These are phyloP conservation scores for Chrysanthemum makinoi DNA, from an alignment of 129 eudicot species.

Conservation along the genomic window DNA sequence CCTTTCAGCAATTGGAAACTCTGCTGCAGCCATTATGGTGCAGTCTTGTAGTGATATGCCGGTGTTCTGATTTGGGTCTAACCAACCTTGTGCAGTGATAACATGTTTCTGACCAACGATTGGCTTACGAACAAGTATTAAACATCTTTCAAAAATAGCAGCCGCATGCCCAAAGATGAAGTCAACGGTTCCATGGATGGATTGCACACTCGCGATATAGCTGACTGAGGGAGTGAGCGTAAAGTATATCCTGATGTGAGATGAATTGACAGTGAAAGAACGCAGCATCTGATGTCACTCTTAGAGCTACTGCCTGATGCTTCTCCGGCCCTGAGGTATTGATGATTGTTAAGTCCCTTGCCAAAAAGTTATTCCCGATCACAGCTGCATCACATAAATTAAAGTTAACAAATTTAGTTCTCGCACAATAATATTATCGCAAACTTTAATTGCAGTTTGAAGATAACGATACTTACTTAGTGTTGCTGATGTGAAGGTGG, in stretches of 20 bases:
- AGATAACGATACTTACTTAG: constrained; percentile 41
- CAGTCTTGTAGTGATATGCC: constrained; percentile 69
- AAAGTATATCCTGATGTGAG: constrained; percentile 78
- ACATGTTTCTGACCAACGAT: constrained; percentile 57
- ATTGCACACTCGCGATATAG: constrained; percentile 63
- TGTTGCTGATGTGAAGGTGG: constrained; percentile 83
- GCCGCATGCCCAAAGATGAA: constrained; percentile 90
- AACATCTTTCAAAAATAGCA: constrained; percentile 65
- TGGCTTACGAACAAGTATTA: constrained; percentile 66
- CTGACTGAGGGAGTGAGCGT: constrained; percentile 77
- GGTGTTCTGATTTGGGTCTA: constrained; percentile 67
- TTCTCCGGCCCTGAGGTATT: constrained; percentile 79
- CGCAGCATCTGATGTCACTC: constrained; percentile 76
- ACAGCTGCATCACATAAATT: constrained; percentile 58
- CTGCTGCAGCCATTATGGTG: constrained; percentile 59
- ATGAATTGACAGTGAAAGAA: constrained; percentile 66
- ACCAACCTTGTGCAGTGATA: constrained; percentile 76
- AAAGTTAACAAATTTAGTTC: not conserved
- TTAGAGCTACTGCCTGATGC: constrained; percentile 81
- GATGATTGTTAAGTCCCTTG: constrained; percentile 65
- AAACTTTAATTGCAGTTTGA: no score
- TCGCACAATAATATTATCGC: no score
- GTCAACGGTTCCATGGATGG: constrained; percentile 80
- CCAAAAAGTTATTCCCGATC: constrained; percentile 72
- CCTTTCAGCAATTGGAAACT: constrained; percentile 40